A percentile compares a stretch with the other conserved stretches of the same genome.
Evolutionary conservation across 2,329 filamentous ascomycete genomes (phyloP).

Genomic region (Hirsutella minnesotensis): DNA sequence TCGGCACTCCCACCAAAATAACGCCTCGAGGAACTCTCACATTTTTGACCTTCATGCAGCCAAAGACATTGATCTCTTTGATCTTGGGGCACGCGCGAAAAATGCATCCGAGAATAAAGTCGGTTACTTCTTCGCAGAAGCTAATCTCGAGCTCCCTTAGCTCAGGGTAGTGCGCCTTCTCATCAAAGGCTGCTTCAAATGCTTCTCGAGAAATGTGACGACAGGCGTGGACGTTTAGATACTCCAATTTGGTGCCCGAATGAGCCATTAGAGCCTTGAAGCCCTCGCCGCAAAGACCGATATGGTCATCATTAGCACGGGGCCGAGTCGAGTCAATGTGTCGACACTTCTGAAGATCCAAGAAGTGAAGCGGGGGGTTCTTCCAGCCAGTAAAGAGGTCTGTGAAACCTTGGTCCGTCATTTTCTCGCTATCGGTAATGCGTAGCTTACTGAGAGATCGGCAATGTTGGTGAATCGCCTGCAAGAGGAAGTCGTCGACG

Average conservation of each 20-base stretch:
- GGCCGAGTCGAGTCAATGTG: slow-evolving; percentile 62
- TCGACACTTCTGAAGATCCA: slow-evolving; percentile 70
- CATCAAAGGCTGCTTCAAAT: slow-evolving; percentile 62
- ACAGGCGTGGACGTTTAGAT: slow-evolving; percentile 71
- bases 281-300: slow-evolving; percentile 65
- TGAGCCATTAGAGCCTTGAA: slow-evolving; percentile 78
- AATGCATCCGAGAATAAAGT: slow-evolving; percentile 50
- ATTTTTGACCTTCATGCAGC: slow-evolving; percentile 50
- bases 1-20: slow-evolving; percentile 46
- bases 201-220: slow-evolving; percentile 64
- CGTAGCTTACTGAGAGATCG: slow-evolving; percentile 61
- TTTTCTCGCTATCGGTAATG: slow-evolving; percentile 62
- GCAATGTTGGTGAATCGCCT: slow-evolving; percentile 60
- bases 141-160: slow-evolving; percentile 65
- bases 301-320: slow-evolving; percentile 47
- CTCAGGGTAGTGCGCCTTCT: slow-evolving; percentile 49
- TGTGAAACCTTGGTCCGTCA: slow-evolving; percentile 64
- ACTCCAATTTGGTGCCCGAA: slow-evolving; percentile 53
- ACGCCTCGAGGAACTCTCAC: slow-evolving; percentile 41
- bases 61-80: slow-evolving; percentile 49
- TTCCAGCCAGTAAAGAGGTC: slow-evolving; percentile 64
- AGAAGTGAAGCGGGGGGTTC: slow-evolving; percentile 56
- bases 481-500: slow-evolving; percentile 57
- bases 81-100: slow-evolving; percentile 53
- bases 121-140: slow-evolving; percentile 59